Base-by-base conservation (phyloP, 192 early-diverging fungal species). In the Spinellus fusiger region DNA sequence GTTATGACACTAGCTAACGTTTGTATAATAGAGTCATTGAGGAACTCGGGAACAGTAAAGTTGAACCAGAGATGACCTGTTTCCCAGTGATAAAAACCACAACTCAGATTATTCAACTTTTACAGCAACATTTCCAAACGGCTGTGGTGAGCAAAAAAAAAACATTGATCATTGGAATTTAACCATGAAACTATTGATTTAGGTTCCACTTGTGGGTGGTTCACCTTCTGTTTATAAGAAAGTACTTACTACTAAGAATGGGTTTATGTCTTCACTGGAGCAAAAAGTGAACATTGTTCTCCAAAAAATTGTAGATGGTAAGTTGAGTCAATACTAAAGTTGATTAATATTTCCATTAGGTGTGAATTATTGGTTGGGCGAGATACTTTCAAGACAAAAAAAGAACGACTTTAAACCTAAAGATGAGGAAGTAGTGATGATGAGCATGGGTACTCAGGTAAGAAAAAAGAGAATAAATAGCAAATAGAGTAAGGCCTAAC, bases 371-470 rank as follows among this genome's bases (percentile, higher is more conserved):
- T 92, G 88, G 85, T 71, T 98, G 29, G 72, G 72, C 33, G 67
- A 77, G 4, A 66, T 89, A 5, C 77, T 99, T 23, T 59, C 71
- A 22, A 82, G 81, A 63, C 96, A 97, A 69, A 93, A 90, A 64
- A 89, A 89, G 52, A 74, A 78, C n/a, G 96, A 99, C 62, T 99
- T 91, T 64, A 83, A 84, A 35, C 92, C 93, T 18, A 92, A 88
- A 61, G 95, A 98, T 59, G 95, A 94, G 44, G 84, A 87, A 60
- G 79, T 85, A 26, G 77, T 84, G 20, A 76, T 87, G 56, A 74
- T 87, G 61, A 83, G 84, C 50, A 62, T 84, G 59, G 85, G 83
- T 37, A 92, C 89, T 28, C 26, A 34, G 68, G 71, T 75, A 70
- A 10, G 35, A 18, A 29, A 16, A 54, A 33, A 56, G 18, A 38